Percentiles rank a stretch among this genome's conserved stretches.
Conservation (phyloP, 2,329 filamentous ascomycete genomes). For the Alternaria postmessia region DNA sequence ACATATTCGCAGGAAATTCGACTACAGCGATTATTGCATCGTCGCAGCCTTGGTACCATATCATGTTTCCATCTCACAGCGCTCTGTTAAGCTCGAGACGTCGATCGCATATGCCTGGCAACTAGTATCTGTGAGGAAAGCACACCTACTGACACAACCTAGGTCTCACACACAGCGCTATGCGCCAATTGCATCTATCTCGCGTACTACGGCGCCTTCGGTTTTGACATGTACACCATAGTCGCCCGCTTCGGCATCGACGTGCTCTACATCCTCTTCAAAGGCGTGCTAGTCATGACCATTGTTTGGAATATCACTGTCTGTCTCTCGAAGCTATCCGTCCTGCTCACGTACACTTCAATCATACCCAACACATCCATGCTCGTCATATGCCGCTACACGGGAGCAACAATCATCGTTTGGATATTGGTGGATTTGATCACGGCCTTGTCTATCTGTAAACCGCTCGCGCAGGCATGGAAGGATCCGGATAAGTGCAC, state of each 20-base stretch:
- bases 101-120: neutral
- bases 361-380: constrained; percentile 4
- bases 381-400: neutral
- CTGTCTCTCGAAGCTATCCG: neutral
- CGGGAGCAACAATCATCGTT: neutral
- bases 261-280: neutral
- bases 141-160: neutral
- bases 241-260: neutral
- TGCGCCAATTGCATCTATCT: neutral
- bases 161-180: neutral
- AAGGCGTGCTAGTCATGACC: neutral
- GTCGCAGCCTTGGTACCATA: neutral
- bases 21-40: neutral
- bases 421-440: neutral
- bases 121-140: neutral
- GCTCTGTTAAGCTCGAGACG: neutral
- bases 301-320: neutral
- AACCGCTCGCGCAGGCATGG: neutral
- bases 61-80: neutral
- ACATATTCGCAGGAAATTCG: neutral
- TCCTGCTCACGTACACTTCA: neutral
- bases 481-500: neutral
- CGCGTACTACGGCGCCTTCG: neutral
- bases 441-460: neutral
- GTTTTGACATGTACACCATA: neutral